Conservation (phyloP, 768 basidiomycete species). For the Trametes elegans region DNA sequence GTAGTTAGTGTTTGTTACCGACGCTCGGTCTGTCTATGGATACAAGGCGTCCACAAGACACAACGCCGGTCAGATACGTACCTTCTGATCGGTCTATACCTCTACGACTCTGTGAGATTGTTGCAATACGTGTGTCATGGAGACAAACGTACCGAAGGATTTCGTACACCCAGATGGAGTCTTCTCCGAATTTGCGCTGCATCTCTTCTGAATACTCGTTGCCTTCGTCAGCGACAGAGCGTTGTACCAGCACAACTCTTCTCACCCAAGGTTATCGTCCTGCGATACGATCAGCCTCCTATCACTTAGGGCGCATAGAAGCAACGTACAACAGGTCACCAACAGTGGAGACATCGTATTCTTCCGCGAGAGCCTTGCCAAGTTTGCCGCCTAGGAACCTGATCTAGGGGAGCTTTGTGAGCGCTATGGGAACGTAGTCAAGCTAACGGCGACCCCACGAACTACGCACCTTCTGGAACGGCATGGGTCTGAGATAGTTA, state of each 20-base stretch:
- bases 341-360: conserved; percentile 88
- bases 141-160: conserved; percentile 63
- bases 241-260: conserved; percentile 17
- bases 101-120: conserved; percentile 32
- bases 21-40: too few species aligned
- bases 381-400: conserved; percentile 94
- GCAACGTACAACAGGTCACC: conserved; percentile 80
- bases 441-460: background rate
- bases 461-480: conserved; percentile 51
- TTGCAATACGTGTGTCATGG: background rate
- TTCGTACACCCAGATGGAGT: conserved; percentile 90
- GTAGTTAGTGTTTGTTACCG: background rate
- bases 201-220: conserved; percentile 66
- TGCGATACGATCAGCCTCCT: conserved; percentile 26
- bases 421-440: too few species aligned
- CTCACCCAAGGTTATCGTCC: conserved; percentile 57
- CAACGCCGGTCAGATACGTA: conserved; percentile 27
- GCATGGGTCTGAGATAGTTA: conserved; percentile 75
- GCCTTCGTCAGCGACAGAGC: conserved; percentile 58
- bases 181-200: conserved; percentile 78
- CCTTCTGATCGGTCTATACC: conserved; percentile 91
- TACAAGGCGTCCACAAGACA: background rate
- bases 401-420: conserved; percentile 60
- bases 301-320: background rate
- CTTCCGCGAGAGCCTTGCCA: conserved; percentile 80